A percentile compares a stretch with the other conserved stretches of the same genome.
Conservation (phyloP, 1,284 basidiomycete genomes). For the Inonotus obliquus region DNA sequence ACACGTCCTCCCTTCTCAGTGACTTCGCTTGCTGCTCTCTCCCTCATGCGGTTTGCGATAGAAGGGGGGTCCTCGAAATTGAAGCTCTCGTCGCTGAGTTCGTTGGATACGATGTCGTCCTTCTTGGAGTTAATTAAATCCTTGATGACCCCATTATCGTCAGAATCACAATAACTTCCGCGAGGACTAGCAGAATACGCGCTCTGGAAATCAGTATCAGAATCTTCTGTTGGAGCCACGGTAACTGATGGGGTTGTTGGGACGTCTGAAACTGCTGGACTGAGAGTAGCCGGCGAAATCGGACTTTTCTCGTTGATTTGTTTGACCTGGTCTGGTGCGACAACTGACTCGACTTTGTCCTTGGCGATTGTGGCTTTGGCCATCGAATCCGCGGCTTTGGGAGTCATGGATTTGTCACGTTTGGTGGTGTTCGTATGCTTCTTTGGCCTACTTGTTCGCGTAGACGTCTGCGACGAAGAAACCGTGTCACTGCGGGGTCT, state of each 20-base stretch:
- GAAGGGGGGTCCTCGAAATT: slow-evolving; percentile 11
- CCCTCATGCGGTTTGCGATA: slow-evolving; percentile 20
- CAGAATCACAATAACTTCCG: slow-evolving; percentile 49
- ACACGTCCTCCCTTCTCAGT: slow-evolving; percentile 32
- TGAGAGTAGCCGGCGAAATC: slow-evolving; percentile 25
- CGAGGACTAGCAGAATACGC: slow-evolving; percentile 73
- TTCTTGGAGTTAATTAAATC: background rate
- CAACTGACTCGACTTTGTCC: slow-evolving; percentile 10
- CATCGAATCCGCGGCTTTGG: slow-evolving; percentile 27
- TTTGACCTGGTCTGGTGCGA: background rate
- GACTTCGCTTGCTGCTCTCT: slow-evolving; percentile 43
- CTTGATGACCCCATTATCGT: slow-evolving; percentile 23
- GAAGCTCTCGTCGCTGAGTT: slow-evolving; percentile 21
- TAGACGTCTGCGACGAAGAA: slow-evolving; percentile 24
- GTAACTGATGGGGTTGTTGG: slow-evolving; percentile 38
- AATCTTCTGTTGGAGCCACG: slow-evolving; percentile 60
- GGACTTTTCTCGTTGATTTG: slow-evolving; percentile 28
- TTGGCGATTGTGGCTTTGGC: slow-evolving; percentile 14
- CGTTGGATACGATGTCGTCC: background rate
- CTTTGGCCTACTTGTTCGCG: slow-evolving; percentile 8
- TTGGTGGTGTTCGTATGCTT: background rate
- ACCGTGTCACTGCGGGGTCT: slow-evolving; percentile 20
- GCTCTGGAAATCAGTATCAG: slow-evolving; percentile 80
- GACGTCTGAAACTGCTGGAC: slow-evolving; percentile 32
- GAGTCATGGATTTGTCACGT: slow-evolving; percentile 15